Percentiles rank a stretch among this genome's conserved stretches.
Conservation (phyloP, 768 basidiomycete genomes). For the Hypholoma fasciculare region DNA sequence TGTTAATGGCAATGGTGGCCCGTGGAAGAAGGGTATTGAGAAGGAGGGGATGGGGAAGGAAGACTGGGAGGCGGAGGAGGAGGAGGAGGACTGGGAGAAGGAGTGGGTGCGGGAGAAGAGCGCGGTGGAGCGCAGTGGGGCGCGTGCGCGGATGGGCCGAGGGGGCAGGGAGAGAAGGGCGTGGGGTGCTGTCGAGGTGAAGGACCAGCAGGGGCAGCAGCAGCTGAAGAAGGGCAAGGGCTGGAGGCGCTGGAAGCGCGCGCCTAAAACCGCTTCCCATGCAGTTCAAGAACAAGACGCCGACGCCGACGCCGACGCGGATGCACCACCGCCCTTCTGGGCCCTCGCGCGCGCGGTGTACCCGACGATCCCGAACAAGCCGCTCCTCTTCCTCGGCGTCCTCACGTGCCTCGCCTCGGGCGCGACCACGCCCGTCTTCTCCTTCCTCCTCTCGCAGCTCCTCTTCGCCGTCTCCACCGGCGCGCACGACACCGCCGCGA, state of each 20-base stretch:
- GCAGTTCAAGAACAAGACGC: background rate
- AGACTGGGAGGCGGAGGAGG: slow-evolving; percentile 19
- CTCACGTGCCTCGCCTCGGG: slow-evolving; percentile 71
- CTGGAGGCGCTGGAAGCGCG: slow-evolving; percentile 24
- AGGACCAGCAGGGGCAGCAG: slow-evolving; percentile 2
- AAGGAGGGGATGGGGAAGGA: slow-evolving; percentile 12
- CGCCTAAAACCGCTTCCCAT: background rate
- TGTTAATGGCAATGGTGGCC: slow-evolving; percentile 22
- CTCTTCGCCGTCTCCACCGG: slow-evolving; percentile 75
- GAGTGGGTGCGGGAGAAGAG: background rate
- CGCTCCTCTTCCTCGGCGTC: slow-evolving; percentile 68
- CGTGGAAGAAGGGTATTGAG: slow-evolving; percentile 39
- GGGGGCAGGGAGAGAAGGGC: slow-evolving; percentile 33
- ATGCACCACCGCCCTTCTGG: slow-evolving; percentile 38
- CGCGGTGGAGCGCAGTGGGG: slow-evolving; percentile 15
- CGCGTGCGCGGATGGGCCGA: slow-evolving; percentile 48
- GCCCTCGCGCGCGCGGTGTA: slow-evolving; percentile 54
- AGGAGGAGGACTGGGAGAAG: slow-evolving; percentile 3
- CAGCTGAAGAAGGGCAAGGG: slow-evolving; percentile 23
- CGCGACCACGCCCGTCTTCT: slow-evolving; percentile 89
- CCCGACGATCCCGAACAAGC: slow-evolving; percentile 76
- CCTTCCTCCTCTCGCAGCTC: slow-evolving; percentile 81
- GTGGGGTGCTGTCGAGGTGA: slow-evolving; percentile 29
- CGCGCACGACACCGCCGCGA: slow-evolving; percentile 57
- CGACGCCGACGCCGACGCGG: slow-evolving; percentile 7